A percentile compares a stretch with the other conserved stretches of the same genome.
Conservation (phyloP, 208 protist genomes). For the Angomonas desouzai region DNA sequence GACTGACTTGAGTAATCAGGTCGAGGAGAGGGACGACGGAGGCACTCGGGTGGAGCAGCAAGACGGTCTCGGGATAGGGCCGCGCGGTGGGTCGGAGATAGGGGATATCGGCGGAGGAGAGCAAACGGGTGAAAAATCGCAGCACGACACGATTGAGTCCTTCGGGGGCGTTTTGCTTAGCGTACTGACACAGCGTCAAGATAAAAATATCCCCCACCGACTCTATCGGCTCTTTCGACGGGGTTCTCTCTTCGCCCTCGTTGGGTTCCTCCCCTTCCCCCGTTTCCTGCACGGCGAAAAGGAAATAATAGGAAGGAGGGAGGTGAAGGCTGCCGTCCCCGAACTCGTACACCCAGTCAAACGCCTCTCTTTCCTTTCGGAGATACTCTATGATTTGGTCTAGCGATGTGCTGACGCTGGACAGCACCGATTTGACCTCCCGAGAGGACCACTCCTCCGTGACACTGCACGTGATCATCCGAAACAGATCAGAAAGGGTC, state of each 20-base stretch:
- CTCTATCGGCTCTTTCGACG: constrained; percentile 4
- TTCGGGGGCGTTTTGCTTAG: constrained; percentile 62
- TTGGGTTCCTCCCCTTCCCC: constrained; percentile 10
- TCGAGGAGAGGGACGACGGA: constrained; percentile 61
- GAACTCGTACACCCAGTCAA: constrained; percentile 3
- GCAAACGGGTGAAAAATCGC: constrained; percentile 41
- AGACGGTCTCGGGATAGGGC: constrained; percentile 39
- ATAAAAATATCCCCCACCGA: constrained; percentile 61
- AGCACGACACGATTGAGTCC: constrained; percentile 53
- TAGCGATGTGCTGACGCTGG: neutral
- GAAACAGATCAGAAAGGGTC: neutral
- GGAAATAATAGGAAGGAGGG: constrained; percentile 58
- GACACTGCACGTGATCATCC: neutral
- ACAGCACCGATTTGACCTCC: neutral
- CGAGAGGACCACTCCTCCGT: neutral
- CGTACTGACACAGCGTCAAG: constrained; percentile 65
- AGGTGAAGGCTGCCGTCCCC: constrained; percentile 15
- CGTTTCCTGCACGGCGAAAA: constrained; percentile 24
- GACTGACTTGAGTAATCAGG: constrained; percentile 51
- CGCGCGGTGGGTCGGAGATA: constrained; percentile 19
- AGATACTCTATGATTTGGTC: neutral
- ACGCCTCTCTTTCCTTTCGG: neutral
- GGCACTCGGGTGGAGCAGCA: constrained; percentile 45
- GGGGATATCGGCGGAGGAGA: constrained; percentile 54
- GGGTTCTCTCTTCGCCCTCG: no score